Conservation (phyloP, 495 filamentous ascomycete species). For the Lepidopterella palustris region DNA sequence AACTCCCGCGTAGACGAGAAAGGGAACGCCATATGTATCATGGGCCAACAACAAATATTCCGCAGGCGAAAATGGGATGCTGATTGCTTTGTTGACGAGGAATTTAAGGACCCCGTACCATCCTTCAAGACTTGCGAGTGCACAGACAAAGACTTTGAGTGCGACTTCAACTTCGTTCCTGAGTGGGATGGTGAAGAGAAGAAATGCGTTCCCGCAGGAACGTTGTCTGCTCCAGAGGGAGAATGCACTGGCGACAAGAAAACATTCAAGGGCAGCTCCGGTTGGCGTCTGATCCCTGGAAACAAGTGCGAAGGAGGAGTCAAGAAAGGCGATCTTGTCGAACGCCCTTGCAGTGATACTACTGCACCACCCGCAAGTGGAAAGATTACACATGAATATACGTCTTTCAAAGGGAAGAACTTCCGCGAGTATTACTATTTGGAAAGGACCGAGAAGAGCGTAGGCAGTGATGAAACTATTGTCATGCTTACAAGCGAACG, state of each 20-base stretch:
- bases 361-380: conserved; percentile 47
- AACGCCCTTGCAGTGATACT: conserved; percentile 50
- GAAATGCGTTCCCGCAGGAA: conserved; percentile 56
- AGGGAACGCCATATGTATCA: conserved; percentile 75
- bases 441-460: conserved; percentile 63
- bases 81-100: conserved; percentile 80
- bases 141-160: conserved; percentile 79
- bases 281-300: conserved; percentile 87
- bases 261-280: conserved; percentile 75
- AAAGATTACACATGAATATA: conserved; percentile 51
- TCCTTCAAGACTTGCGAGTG: conserved; percentile 69
- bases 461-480: conserved; percentile 70
- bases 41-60: conserved; percentile 88
- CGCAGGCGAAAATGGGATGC: conserved; percentile 72
- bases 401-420: conserved; percentile 50
- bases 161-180: conserved; percentile 77
- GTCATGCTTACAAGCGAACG: conserved; percentile 64
- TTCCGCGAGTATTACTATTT: conserved; percentile 71
- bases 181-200: conserved; percentile 50
- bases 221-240: conserved; percentile 47
- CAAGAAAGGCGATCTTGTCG: conserved; percentile 54
- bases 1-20: conserved; percentile 72
- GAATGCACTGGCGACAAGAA: conserved; percentile 60
- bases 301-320: conserved; percentile 63
- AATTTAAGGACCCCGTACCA: conserved; percentile 67